Percentiles rank a stretch among this genome's conserved stretches.
Conservation (phyloP, 441 rosid genomes). For the Macaranga tanarius region DNA sequence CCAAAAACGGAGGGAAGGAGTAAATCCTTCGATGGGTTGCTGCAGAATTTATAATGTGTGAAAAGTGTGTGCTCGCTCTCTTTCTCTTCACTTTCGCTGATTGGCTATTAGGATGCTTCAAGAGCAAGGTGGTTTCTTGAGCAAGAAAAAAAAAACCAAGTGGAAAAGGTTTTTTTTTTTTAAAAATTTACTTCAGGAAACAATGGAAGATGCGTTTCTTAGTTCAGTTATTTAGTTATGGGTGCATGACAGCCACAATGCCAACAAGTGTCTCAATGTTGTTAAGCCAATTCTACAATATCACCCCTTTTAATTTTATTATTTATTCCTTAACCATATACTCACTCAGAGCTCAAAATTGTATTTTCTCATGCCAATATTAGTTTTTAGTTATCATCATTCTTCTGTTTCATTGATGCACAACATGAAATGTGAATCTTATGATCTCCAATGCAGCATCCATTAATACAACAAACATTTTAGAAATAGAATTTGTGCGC, state of each 20-base stretch:
- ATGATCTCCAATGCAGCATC: background rate
- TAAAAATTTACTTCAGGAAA: background rate
- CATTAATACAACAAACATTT: background rate
- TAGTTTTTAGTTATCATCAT: background rate
- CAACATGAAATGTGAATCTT: background rate
- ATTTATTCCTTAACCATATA: background rate
- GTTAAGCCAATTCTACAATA: background rate
- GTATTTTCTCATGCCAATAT: background rate
- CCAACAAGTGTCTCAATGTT: background rate
- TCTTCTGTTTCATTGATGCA: background rate
- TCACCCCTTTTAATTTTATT: background rate
- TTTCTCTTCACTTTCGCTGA: background rate
- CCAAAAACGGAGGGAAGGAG: slow-evolving; percentile 20
- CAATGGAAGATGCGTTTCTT: slow-evolving; percentile 39
- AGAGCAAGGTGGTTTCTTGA: slow-evolving; percentile 18
- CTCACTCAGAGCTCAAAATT: background rate
- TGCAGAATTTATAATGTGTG: slow-evolving; percentile 22
- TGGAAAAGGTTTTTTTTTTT: background rate
- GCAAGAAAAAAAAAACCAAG: background rate
- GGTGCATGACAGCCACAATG: background rate
- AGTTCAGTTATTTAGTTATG: slow-evolving; percentile 32
- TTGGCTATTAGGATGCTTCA: slow-evolving; percentile 29
- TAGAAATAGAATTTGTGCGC: background rate
- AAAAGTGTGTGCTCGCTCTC: background rate
- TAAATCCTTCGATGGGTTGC: slow-evolving; percentile 7